Percentiles rank a stretch among this genome's conserved stretches.
phyloP scores from a whole-genome alignment of 768 basidiomycete species.

The Artomyces pyxidatus region DNA sequence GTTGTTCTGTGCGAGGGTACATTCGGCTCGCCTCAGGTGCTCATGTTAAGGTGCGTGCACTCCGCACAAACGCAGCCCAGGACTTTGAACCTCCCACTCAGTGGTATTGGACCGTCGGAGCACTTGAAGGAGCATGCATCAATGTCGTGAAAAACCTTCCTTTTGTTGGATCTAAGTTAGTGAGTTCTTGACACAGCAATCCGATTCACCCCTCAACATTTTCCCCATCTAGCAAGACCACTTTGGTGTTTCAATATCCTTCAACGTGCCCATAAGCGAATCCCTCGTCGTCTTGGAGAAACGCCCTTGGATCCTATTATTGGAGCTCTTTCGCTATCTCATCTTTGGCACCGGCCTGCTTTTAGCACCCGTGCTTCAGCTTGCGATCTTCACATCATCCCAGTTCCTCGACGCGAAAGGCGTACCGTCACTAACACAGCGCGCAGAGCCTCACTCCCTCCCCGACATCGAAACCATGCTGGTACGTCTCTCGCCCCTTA shows the following conservation, averaged over 20 bases:
- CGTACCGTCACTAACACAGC: slow-evolving; percentile 18
- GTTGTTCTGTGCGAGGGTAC: background rate
- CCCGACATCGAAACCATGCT: slow-evolving; percentile 35
- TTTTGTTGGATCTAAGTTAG: background rate
- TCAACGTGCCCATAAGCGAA: slow-evolving; percentile 25
- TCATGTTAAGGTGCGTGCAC: background rate
- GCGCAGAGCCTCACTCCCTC: slow-evolving; percentile 12
- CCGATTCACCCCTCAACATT: too few species aligned
- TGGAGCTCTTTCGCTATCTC: slow-evolving; percentile 28
- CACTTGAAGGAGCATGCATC: background rate
- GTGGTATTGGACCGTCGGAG: background rate
- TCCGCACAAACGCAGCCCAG: background rate
- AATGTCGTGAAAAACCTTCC: background rate
- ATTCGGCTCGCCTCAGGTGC: background rate
- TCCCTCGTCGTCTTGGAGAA: slow-evolving; percentile 22
- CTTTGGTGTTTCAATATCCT: slow-evolving; percentile 26
- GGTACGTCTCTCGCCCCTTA: too few species aligned
- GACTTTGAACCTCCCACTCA: background rate
- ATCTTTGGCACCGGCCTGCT: slow-evolving; percentile 28
- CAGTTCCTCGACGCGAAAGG: slow-evolving; percentile 19
- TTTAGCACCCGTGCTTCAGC: slow-evolving; percentile 23
- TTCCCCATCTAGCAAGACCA: slow-evolving; percentile 41
- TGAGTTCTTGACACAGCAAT: too few species aligned
- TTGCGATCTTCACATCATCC: slow-evolving; percentile 25
- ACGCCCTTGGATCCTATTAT: slow-evolving; percentile 21